Percentiles rank a stretch among this genome's conserved stretches.
phyloP scores from a whole-genome alignment of 257 asterid species.

The Scutellaria minor region DNA sequence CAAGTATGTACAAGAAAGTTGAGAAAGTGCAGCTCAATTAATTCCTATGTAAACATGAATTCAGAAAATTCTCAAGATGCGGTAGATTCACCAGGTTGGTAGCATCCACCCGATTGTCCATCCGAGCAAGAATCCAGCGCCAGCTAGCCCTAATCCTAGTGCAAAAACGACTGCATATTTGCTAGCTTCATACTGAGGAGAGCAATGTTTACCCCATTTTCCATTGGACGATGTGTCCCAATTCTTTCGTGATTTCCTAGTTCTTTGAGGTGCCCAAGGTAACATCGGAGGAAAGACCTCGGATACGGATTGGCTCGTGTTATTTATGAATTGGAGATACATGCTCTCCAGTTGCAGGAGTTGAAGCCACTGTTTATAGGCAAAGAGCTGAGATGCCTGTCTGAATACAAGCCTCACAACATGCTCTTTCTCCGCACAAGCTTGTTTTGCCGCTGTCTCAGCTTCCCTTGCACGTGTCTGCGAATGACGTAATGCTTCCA shows the following conservation, averaged over 20 bases:
- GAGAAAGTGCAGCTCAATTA: conserved; percentile 26
- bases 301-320: conserved; percentile 48
- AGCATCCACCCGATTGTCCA: conserved; percentile 78
- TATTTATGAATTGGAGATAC: conserved; percentile 56
- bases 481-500: conserved; percentile 83
- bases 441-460: conserved; percentile 72
- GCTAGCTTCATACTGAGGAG: conserved; percentile 39
- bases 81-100: conserved; percentile 56
- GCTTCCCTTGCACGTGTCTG: conserved; percentile 99
- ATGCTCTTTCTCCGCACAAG: conserved; percentile 73
- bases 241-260: conserved; percentile 41
- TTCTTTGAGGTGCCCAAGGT: conserved; percentile 53
- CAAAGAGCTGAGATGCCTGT: conserved; percentile 89
- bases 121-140: conserved; percentile 90
- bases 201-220: conserved; percentile 39
- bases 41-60: conserved; percentile 34
- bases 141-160: conserved; percentile 76
- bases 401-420: conserved; percentile 67
- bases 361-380: conserved; percentile 88
- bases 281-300: conserved; percentile 41
- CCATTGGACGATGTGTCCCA: conserved; percentile 41
- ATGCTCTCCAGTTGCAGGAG: conserved; percentile 73
- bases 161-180: conserved; percentile 64
- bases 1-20: conserved; percentile 31
- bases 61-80: conserved; percentile 36